Evolutionary conservation across 2,329 filamentous ascomycete species (phyloP).

Genomic region (Westerdykella ornata): DNA sequence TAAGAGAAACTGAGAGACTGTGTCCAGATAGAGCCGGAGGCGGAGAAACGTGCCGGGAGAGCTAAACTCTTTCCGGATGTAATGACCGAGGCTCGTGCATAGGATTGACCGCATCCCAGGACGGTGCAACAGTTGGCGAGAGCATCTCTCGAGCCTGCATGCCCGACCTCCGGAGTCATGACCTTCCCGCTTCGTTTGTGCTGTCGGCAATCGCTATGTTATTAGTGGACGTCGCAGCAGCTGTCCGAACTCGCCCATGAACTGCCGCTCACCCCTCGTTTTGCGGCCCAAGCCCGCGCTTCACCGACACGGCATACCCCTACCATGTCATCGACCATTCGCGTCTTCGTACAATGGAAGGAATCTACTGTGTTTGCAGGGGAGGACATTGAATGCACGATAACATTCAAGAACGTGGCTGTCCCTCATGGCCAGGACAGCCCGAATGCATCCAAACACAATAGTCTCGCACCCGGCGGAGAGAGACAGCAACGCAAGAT

Average conservation of each 20-base stretch:
- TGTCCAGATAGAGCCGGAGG: neutral
- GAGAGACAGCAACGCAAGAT: conserved; percentile 36
- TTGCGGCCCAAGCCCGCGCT: conserved; percentile 21
- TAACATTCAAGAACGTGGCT: conserved; percentile 87
- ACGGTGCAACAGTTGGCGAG: neutral
- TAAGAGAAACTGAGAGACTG: neutral
- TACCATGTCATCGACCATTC: conserved; percentile 59
- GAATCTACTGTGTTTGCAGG: conserved; percentile 93
- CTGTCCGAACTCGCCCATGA: conserved; percentile 26
- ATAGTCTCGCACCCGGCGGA: conserved; percentile 31
- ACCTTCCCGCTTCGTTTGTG: neutral
- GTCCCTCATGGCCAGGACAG: conserved; percentile 39
- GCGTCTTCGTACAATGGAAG: conserved; percentile 92
- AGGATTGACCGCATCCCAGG: neutral
- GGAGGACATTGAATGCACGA: conserved; percentile 90
- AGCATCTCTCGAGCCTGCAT: neutral
- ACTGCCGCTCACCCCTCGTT: conserved; percentile 14
- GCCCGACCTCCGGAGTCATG: neutral
- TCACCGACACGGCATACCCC: conserved; percentile 11
- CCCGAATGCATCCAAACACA: conserved; percentile 22
- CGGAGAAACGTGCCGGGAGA: neutral
- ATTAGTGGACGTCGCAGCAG: neutral
- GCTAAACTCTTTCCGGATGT: neutral
- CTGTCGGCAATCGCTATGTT: neutral
- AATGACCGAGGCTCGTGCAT: neutral